Evolutionary conservation across 306 rosid species (phyloP).

Genomic region (Adenanthera pavonina): DNA sequence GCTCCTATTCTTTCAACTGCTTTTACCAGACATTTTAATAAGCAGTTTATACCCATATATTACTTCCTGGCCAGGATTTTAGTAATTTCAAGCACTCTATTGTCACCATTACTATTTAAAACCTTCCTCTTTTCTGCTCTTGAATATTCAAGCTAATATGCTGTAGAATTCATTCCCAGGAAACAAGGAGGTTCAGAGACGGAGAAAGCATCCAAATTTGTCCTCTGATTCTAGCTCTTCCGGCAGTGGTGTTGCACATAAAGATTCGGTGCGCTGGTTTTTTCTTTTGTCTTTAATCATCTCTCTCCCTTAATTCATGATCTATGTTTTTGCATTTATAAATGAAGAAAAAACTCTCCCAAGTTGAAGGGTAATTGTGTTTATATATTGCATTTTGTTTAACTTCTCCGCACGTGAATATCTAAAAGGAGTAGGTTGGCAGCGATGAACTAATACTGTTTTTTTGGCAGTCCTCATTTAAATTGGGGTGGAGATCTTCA

Average conservation of each 20-base stretch:
- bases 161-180: constrained; percentile 57
- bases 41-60: neutral
- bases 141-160: constrained; percentile 42
- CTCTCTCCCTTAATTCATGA: neutral
- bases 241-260: constrained; percentile 54
- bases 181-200: constrained; percentile 54
- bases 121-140: constrained; percentile 27
- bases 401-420: constrained; percentile 22
- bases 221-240: constrained; percentile 65
- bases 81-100: constrained; percentile 25
- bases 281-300: constrained; percentile 8
- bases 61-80: constrained; percentile 37
- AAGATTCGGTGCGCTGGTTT: constrained; percentile 67
- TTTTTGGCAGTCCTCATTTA: constrained; percentile 63
- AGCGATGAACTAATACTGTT: constrained; percentile 32
- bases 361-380: constrained; percentile 17
- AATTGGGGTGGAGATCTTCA: constrained; percentile 67
- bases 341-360: constrained; percentile 21
- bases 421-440: constrained; percentile 14
- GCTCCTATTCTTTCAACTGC: neutral
- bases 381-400: neutral
- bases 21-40: neutral
- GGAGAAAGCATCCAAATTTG: constrained; percentile 42
- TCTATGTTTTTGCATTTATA: neutral
- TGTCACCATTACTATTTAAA: constrained; percentile 5